A percentile compares a stretch with the other conserved stretches of the same genome.
Conservation (phyloP, 345 rosid species). For the Rhizophora apiculata region DNA sequence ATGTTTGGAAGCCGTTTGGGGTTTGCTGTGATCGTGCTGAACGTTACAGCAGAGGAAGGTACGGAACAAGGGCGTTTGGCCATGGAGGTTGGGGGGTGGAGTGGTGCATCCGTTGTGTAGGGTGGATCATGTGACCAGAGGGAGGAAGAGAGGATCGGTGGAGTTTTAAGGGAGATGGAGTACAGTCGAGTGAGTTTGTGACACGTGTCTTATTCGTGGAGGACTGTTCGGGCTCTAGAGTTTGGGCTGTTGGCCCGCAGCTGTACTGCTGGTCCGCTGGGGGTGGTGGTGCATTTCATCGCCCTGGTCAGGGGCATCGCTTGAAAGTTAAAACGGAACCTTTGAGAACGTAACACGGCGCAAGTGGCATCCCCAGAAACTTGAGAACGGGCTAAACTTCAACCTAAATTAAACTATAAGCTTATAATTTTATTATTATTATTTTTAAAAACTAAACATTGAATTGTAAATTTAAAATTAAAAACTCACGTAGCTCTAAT, state of each 20-base stretch:
- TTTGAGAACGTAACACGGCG: too few species aligned
- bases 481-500: too few species aligned
- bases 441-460: too few species aligned
- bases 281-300: too few species aligned
- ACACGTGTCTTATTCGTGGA: slow-evolving; percentile 19
- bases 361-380: too few species aligned
- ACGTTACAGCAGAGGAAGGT: background rate
- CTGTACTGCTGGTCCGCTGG: background rate
- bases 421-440: too few species aligned
- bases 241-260: background rate
- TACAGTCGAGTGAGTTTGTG: slow-evolving; percentile 9
- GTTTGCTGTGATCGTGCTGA: slow-evolving; percentile 1
- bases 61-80: slow-evolving; percentile 61
- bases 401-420: too few species aligned
- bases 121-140: slow-evolving; percentile 10
- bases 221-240: background rate
- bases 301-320: too few species aligned
- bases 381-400: too few species aligned
- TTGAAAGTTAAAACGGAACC: too few species aligned
- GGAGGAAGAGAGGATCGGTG: background rate
- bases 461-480: too few species aligned
- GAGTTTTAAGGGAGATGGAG: slow-evolving; percentile 6
- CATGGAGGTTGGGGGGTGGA: slow-evolving; percentile 39
- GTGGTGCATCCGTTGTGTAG: slow-evolving; percentile 46
- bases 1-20: slow-evolving; percentile 17